Evolutionary conservation across 345 rosid genomes (phyloP), one percentile per base, ranked within the genome.

Genomic region (Brassica rapa): DNA sequence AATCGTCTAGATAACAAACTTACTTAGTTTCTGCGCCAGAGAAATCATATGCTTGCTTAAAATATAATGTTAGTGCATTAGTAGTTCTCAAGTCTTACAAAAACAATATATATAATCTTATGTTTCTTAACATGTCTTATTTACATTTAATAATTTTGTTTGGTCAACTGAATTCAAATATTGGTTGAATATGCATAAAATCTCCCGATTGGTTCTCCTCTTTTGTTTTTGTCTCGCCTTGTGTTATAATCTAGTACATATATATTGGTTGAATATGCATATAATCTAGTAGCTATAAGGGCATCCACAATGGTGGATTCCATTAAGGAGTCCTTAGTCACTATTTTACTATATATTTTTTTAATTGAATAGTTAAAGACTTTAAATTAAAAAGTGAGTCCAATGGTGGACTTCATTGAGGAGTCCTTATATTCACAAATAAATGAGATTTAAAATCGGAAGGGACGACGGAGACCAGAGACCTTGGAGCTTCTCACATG

Each of bases 161-260:
- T 15, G 14, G 14, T 35, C 21, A 37, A 8, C 1, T 57, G 6
- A 73, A 7, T 30, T 30, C 6, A 21, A 57, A 57, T 56, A 21
- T 8, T 56, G 27, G 62, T 21, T 57, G 14, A 57, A 56, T 56
- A 56, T 56, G 27, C 27, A 56, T 56, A 25, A 8, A 5, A 16
- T 3, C 39, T 35, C 35, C 6, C 35, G 35, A 32, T 32, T 51
- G 70, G 70, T 77, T 70, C 70, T 70, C 70, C 43, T 70, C 24
- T 62, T 77, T 70, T 77, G 75, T 62, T 77, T 77, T 33, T 69
- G 70, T 70, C 70, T 70, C 57, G 15, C 70, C 70, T 77, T 62
- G 80, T 62, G 80, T 32, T 62, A 0, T 32, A 32, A 32, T 32
- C 35, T 32, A 32, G 35, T 32, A 32, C 35, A 32, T 32, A 30